Base-by-base conservation (phyloP, 2,329 filamentous ascomycete genomes). In the Pestalotiopsis sp. region DNA sequence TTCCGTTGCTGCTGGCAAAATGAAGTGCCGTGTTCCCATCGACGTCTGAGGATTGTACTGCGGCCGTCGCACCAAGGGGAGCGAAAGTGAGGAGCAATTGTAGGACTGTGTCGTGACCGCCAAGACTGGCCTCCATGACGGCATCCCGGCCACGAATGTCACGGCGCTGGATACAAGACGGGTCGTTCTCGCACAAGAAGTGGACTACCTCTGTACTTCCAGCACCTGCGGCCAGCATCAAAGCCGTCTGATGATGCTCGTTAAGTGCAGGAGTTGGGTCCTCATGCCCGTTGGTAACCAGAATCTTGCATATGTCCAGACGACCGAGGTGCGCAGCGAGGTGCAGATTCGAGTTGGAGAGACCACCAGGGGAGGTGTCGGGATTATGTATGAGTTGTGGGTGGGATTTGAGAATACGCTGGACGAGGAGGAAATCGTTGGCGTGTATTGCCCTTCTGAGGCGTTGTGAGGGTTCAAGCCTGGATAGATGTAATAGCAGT, bases 11-110 rank as follows among this genome's bases (percentile, higher is more conserved):
- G 75, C 90, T 94, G 13, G 94, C 94, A 81, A 96, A 94, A 81
- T 97, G 94, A 58, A 97, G 84, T 0, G 94, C 92, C 2, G 94
- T 97, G 77, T 97, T 96, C n/a, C 94, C 94, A 69, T 92, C 87
- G 1, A 85, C 75, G 76, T 97, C 94, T 4, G 85, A 83, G 38
- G 85, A 83, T 61, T 84, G 84, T 6, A 92, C 85, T 3, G 87
- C 86, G 0, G 82, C 82, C 25, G 79, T 78, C 0, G 87, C 82
- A 14, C 87, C 87, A n/a, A 81, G 81, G 7, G 89, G 88, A 1
- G 84, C 85, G 73, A 87, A 90, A 0, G 89, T 91, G 65, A 92
- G 80, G 38, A 92, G 82, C 67, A 91, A 85, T 77, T 91, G 89
- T n/a, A 92, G 78, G 5, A 86, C 85, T 0, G 89, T 91, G 72